Conservation (phyloP, 805 yeast genomes). For the Schizosaccharomyces japonicus region DNA sequence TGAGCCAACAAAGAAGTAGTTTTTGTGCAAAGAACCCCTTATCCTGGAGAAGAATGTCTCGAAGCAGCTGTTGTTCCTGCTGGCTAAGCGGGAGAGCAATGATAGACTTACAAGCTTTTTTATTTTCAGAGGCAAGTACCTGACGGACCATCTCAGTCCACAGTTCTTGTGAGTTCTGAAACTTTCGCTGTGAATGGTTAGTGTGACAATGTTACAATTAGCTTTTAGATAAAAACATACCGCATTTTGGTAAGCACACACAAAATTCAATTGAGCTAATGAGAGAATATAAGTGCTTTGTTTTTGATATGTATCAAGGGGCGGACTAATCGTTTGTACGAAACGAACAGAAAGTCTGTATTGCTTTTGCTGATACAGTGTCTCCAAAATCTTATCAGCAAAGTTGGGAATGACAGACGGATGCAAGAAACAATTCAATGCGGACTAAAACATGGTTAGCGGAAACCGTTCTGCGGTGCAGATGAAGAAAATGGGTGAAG, state of each 20-base stretch:
- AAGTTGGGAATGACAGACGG: conserved; percentile 2
- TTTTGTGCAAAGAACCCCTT: no score
- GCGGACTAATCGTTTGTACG: background rate
- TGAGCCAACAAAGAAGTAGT: no score
- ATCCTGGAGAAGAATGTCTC: no score
- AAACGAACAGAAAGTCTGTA: background rate
- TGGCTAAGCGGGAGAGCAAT: background rate
- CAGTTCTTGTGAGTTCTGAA: background rate
- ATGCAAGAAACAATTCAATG: background rate
- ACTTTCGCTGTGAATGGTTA: background rate
- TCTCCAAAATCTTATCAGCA: conserved; percentile 1
- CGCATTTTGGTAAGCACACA: background rate
- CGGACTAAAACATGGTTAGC: no score
- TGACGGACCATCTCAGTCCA: background rate
- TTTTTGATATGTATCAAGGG: background rate
- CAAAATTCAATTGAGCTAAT: background rate
- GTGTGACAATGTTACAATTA: background rate
- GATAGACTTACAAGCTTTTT: background rate
- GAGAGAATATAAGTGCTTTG: background rate
- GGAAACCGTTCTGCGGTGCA: no score
- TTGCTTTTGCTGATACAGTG: background rate
- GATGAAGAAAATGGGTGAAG: no score
- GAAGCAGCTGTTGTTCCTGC: no score
- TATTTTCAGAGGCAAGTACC: background rate
- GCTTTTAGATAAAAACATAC: background rate